These are phyloP conservation scores for Capronia coronata DNA, from an alignment of 2,329 filamentous ascomycete species.

Conservation along the genomic window DNA sequence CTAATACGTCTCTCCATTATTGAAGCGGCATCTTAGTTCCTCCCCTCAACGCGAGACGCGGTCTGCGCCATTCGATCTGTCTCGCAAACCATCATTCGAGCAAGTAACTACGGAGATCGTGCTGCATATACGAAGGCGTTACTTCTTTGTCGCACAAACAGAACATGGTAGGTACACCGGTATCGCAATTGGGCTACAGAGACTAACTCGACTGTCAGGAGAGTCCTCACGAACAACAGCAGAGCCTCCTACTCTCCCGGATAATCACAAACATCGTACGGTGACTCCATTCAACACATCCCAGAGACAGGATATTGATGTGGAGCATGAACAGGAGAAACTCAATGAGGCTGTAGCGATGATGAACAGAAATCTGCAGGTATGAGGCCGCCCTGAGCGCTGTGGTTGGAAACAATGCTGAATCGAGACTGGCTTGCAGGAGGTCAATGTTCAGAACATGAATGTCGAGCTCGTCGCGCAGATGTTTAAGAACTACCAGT, in stretches of 20 bases:
- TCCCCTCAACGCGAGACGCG: background rate
- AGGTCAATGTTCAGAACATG: constrained; percentile 98
- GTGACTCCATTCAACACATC: background rate
- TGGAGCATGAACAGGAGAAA: constrained; percentile 64
- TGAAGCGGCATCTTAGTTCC: background rate
- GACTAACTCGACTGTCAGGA: constrained; percentile 50
- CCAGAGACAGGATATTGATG: constrained; percentile 13
- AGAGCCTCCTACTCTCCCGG: constrained; percentile 83
- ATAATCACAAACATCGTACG: constrained; percentile 97
- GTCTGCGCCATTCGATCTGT: background rate
- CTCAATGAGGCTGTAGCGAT: constrained; percentile 89
- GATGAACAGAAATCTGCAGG: constrained; percentile 87
- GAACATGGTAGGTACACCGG: constrained; percentile 3
- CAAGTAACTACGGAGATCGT: no score
- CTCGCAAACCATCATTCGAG: no score
- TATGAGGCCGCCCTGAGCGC: constrained; percentile 34
- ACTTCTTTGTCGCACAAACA: no score
- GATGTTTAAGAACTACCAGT: constrained; percentile 99
- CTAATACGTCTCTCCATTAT: background rate
- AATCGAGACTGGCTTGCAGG: constrained; percentile 47
- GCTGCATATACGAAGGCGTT: background rate
- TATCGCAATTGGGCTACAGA: background rate
- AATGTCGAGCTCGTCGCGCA: constrained; percentile 95
- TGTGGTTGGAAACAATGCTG: background rate
- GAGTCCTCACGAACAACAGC: constrained; percentile 95